Conservation (phyloP, 495 filamentous ascomycete genomes). For the Hypoxylon intermedium region DNA sequence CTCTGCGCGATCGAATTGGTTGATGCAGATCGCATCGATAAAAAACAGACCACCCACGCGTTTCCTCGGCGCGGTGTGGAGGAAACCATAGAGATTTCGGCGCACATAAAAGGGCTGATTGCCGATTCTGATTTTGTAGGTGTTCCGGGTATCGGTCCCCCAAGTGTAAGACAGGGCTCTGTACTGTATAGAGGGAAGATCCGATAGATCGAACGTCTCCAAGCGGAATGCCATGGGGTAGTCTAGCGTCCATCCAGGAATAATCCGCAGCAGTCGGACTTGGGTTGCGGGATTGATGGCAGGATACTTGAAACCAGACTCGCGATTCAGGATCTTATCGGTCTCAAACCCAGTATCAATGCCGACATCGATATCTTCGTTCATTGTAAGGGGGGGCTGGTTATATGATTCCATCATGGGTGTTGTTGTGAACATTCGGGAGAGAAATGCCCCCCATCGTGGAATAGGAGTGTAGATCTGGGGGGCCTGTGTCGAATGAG, state of each 20-base stretch:
- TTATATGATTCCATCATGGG: neutral
- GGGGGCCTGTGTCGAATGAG: neutral
- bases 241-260: neutral
- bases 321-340: conserved; percentile 11
- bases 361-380: conserved; percentile 11
- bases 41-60: conserved; percentile 28
- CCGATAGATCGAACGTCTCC: conserved; percentile 3
- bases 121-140: conserved; percentile 12
- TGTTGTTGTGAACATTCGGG: neutral
- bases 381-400: neutral
- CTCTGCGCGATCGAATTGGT: conserved; percentile 45
- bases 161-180: conserved; percentile 33
- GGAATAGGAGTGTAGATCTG: neutral
- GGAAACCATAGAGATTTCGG: conserved; percentile 25
- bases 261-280: conserved; percentile 8
- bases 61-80: conserved; percentile 16
- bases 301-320: conserved; percentile 9
- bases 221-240: conserved; percentile 8
- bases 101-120: conserved; percentile 27
- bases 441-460: neutral
- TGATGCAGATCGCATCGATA: conserved; percentile 50
- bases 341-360: neutral
- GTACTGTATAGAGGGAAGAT: conserved; percentile 10
- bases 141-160: conserved; percentile 11
- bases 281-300: conserved; percentile 10